phyloP scores from a whole-genome alignment of 176 grass and related monocot genomes.

The Oryza meyeriana region DNA sequence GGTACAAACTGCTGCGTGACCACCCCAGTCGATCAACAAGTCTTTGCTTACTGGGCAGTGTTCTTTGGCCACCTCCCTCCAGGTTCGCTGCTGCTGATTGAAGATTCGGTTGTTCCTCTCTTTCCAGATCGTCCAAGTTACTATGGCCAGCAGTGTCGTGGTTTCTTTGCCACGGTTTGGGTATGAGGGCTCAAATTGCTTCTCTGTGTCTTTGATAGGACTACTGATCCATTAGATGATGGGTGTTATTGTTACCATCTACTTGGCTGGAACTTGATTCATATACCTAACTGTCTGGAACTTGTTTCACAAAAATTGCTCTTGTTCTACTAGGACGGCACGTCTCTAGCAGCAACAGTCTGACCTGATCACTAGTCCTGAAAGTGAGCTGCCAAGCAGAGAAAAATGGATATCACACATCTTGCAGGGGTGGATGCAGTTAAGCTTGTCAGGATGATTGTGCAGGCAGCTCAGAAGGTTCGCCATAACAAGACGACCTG shows the following conservation, averaged over 20 bases:
- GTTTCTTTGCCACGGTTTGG: too few relatives aligned
- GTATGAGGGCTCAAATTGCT: not conserved
- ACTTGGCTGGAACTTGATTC: too few relatives aligned
- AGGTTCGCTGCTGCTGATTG: too few relatives aligned
- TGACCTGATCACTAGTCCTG: not conserved
- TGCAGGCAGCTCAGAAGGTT: slow-evolving; percentile 36
- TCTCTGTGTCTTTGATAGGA: not conserved
- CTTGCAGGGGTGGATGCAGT: slow-evolving; percentile 53
- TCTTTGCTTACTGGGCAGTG: too few relatives aligned
- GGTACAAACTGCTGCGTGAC: too few relatives aligned
- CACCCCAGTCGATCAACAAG: too few relatives aligned
- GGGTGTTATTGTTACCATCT: not conserved
- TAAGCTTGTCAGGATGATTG: slow-evolving; percentile 46
- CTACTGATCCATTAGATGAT: not conserved
- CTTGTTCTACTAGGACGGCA: not conserved
- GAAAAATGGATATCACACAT: slow-evolving; percentile 33
- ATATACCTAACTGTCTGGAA: too few relatives aligned
- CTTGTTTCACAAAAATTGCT: not conserved
- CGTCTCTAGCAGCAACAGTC: not conserved
- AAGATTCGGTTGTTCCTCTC: too few relatives aligned
- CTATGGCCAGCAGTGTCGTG: too few relatives aligned
- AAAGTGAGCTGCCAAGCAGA: not conserved
- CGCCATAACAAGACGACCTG: slow-evolving; percentile 60
- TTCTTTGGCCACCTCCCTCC: too few relatives aligned
- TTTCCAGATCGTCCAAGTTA: too few relatives aligned